These are phyloP conservation scores for Aureobasidium sp. DNA, from an alignment of 2,329 filamentous ascomycete genomes.

Conservation along the genomic window DNA sequence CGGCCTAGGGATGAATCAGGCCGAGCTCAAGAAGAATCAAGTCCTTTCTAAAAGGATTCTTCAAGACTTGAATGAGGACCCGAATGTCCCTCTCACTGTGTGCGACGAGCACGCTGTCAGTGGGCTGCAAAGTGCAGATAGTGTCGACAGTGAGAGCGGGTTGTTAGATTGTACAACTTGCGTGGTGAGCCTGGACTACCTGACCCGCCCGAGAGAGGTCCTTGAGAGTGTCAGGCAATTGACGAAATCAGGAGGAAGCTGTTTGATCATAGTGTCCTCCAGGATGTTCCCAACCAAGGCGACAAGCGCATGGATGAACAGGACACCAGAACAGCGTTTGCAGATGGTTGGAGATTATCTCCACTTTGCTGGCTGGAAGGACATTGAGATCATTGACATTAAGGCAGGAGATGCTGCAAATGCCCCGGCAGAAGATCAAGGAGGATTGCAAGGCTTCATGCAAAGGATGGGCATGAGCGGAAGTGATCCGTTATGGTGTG, in stretches of 20 bases:
- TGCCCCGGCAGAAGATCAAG: slow-evolving; percentile 12
- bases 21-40: slow-evolving; percentile 30
- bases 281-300: slow-evolving; percentile 45
- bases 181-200: slow-evolving; percentile 45
- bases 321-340: slow-evolving; percentile 38
- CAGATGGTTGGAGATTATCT: slow-evolving; percentile 45
- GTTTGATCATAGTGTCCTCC: slow-evolving; percentile 45
- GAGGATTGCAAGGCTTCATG: slow-evolving; percentile 23
- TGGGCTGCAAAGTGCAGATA: background rate
- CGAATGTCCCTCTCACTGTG: slow-evolving; percentile 21
- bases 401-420: slow-evolving; percentile 18
- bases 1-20: slow-evolving; percentile 41
- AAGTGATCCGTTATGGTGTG: slow-evolving; percentile 37
- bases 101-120: slow-evolving; percentile 7
- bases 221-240: slow-evolving; percentile 33
- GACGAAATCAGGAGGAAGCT: slow-evolving; percentile 34
- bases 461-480: slow-evolving; percentile 24
- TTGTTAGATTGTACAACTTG: slow-evolving; percentile 40
- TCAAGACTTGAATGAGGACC: slow-evolving; percentile 38
- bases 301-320: slow-evolving; percentile 38
- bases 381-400: slow-evolving; percentile 47
- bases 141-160: background rate
- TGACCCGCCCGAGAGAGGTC: slow-evolving; percentile 38
- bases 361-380: slow-evolving; percentile 42
- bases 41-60: slow-evolving; percentile 21